Evolutionary conservation across 1,139 yeast species (phyloP).

Genomic region (Kurtzmaniella quercitrusa): DNA sequence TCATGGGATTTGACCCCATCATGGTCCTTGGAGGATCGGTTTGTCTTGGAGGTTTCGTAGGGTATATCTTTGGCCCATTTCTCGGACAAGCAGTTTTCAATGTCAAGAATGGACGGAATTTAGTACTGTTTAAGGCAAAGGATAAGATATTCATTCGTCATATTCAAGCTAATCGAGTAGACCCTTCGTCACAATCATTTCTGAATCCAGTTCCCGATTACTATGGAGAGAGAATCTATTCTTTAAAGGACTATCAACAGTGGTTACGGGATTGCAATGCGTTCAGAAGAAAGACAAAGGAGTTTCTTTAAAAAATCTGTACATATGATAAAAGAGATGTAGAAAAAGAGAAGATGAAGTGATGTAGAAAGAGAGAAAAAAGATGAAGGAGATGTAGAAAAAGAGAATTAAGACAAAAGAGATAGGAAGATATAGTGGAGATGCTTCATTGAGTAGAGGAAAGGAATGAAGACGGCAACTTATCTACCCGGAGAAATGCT

Average conservation of each 20-base stretch:
- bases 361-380: background rate
- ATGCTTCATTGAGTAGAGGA: too few species aligned
- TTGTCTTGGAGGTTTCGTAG: slow-evolving; percentile 67
- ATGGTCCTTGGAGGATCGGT: slow-evolving; percentile 69
- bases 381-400: background rate
- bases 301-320: slow-evolving; percentile 33
- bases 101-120: slow-evolving; percentile 43
- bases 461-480: too few species aligned
- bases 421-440: too few species aligned
- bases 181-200: slow-evolving; percentile 88
- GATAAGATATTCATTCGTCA: slow-evolving; percentile 73
- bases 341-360: background rate
- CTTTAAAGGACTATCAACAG: slow-evolving; percentile 80
- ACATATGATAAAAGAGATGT: background rate
- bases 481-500: too few species aligned
- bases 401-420: too few species aligned
- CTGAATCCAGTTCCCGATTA: slow-evolving; percentile 97
- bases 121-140: slow-evolving; percentile 49
- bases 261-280: slow-evolving; percentile 97
- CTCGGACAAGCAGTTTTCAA: slow-evolving; percentile 72
- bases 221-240: slow-evolving; percentile 92
- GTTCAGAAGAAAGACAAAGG: slow-evolving; percentile 78
- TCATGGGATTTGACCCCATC: slow-evolving; percentile 84
- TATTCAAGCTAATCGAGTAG: slow-evolving; percentile 76
- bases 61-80: slow-evolving; percentile 80